phyloP scores from a whole-genome alignment of 768 basidiomycete genomes.

The Rossbeevera mucosa region DNA sequence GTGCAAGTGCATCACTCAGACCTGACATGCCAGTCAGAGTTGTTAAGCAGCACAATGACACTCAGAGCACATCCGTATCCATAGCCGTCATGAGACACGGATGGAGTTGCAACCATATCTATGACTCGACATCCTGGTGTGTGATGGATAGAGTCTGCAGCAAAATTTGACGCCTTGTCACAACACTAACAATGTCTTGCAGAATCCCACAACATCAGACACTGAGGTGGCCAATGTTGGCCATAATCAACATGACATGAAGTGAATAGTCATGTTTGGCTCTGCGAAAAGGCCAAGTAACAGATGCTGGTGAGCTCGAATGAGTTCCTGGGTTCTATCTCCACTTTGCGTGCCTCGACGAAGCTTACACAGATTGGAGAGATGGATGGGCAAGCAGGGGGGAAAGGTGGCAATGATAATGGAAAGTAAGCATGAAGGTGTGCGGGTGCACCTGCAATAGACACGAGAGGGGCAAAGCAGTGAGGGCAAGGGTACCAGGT shows the following conservation, averaged over 20 bases:
- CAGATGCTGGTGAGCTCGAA: constrained; percentile 61
- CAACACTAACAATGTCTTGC: constrained; percentile 69
- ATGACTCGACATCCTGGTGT: constrained; percentile 48
- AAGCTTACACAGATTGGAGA: constrained; percentile 48
- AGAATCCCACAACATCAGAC: constrained; percentile 66
- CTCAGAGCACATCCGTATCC: constrained; percentile 34
- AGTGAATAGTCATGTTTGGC: constrained; percentile 47
- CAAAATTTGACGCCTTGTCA: constrained; percentile 50
- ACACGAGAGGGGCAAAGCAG: too few relatives aligned
- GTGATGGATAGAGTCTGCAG: constrained; percentile 54
- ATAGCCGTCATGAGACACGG: constrained; percentile 27
- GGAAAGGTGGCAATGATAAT: too few relatives aligned
- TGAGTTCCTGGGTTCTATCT: constrained; percentile 66
- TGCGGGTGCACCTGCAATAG: too few relatives aligned
- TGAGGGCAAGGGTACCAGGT: too few relatives aligned
- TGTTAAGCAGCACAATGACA: constrained; percentile 65
- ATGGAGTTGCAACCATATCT: constrained; percentile 35
- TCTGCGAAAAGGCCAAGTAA: constrained; percentile 46
- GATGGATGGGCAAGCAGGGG: too few relatives aligned
- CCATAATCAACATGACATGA: constrained; percentile 65
- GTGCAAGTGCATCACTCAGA: constrained; percentile 57
- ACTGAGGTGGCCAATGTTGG: constrained; percentile 70
- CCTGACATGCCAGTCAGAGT: constrained; percentile 76
- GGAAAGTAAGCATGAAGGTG: too few relatives aligned
- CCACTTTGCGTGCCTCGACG: constrained; percentile 73